Evolutionary conservation across 2,329 filamentous ascomycete species (phyloP), one percentile per base, ranked within the genome.

Genomic region (Cercospora sp.): DNA sequence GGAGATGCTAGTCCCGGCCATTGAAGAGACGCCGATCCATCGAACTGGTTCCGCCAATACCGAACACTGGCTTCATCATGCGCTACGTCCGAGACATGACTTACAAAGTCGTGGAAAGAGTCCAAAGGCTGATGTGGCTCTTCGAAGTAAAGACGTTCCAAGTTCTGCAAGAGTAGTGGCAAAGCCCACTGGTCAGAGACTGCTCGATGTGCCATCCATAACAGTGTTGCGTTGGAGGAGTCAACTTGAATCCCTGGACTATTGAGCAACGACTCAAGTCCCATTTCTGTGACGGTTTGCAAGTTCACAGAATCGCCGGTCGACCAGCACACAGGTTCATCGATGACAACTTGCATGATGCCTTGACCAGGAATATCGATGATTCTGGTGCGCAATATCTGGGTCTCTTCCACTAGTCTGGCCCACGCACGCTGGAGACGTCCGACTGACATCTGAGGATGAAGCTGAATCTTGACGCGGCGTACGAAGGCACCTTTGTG

Each of bases 401-500:
- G 74, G 2, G 72, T 72, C 10, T 73, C 74, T 7, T 72, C 65
- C 5, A 78, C 68, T 5, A 79, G 74, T 3, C 70, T 70, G 13
- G 79, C 75, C 68, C 81, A 82, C 0, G 82, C 80, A 5, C 71
- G 67, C 62, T 78, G 76, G 49, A 81, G 75, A 6, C 66, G 75
- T 9, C 76, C 60, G 1, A 80, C 72, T 12, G 74, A 74, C 55
- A 81, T 75, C 1, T 78, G 58, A 2, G 24, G 49, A n/a, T 13
- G 18, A 1, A 69, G 21, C 9, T 26, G 16, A 5, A 61, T 28
- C 13, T 63, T 58, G 24, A 28, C 37, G 26, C 84, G 84, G 1
- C 83, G 83, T 1, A 87, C 81, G 43, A 87, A 88, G 0, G 84
- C 82, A 45, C 84, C 84, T 34, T 80, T 80, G 21, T 83, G 79